These are phyloP conservation scores for Articulospora tetracladia DNA, from an alignment of 495 filamentous ascomycete genomes.

Conservation along the genomic window DNA sequence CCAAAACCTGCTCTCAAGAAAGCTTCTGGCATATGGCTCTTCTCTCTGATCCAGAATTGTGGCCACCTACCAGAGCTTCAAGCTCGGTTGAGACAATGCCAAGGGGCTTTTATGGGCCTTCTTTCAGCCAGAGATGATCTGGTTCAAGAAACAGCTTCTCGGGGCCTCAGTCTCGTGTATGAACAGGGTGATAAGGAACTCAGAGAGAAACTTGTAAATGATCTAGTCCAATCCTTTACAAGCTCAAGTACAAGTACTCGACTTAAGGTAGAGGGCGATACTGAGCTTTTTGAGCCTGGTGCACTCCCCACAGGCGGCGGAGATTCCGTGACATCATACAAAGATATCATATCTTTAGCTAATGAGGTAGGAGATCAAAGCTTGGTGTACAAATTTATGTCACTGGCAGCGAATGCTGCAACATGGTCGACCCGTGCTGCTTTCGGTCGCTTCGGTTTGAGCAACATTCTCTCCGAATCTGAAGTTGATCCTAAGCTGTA, in stretches of 20 bases:
- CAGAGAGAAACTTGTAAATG: slow-evolving; percentile 77
- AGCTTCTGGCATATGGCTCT: slow-evolving; percentile 87
- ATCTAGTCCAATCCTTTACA: slow-evolving; percentile 85
- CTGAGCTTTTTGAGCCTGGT: slow-evolving; percentile 91
- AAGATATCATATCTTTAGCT: slow-evolving; percentile 89
- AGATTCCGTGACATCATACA: slow-evolving; percentile 87
- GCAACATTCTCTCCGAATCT: slow-evolving; percentile 83
- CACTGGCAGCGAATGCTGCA: slow-evolving; percentile 86
- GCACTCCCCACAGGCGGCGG: slow-evolving; percentile 88
- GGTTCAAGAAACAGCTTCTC: slow-evolving; percentile 90
- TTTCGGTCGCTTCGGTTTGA: slow-evolving; percentile 90
- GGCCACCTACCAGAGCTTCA: slow-evolving; percentile 70
- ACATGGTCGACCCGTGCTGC: slow-evolving; percentile 94
- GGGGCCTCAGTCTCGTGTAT: slow-evolving; percentile 86
- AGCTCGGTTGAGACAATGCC: slow-evolving; percentile 67
- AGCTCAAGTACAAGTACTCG: slow-evolving; percentile 61
- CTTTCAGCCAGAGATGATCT: slow-evolving; percentile 86
- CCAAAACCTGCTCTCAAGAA: slow-evolving; percentile 85
- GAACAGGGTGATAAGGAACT: slow-evolving; percentile 80
- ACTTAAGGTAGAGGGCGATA: slow-evolving; percentile 80
- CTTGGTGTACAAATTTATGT: slow-evolving; percentile 96
- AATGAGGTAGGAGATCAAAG: slow-evolving; percentile 92
- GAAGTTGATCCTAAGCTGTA: slow-evolving; percentile 91
- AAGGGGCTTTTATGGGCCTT: slow-evolving; percentile 82
- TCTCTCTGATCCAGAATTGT: slow-evolving; percentile 90